Evolutionary conservation across 2,329 filamentous ascomycete genomes (phyloP).

Genomic region (Cryphonectria naterciae): DNA sequence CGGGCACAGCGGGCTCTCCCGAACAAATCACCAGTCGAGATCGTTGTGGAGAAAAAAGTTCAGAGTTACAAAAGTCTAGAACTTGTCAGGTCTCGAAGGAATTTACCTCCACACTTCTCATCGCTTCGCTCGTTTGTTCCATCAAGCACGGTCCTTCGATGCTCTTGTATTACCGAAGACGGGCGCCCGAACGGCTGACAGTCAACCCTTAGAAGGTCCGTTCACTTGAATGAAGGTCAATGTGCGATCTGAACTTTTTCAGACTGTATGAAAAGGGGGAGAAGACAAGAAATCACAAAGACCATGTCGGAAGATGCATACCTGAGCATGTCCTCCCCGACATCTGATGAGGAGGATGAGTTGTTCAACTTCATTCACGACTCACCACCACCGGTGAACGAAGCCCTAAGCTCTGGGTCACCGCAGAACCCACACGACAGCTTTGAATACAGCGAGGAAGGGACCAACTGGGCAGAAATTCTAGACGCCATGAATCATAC

Average conservation of each 20-base stretch:
- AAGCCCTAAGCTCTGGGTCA: neutral
- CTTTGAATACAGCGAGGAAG: neutral
- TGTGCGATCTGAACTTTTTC: neutral
- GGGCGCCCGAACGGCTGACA: neutral
- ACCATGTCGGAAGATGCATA: neutral
- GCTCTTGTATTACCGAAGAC: neutral
- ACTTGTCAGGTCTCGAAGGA: neutral
- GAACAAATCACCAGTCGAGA: neutral
- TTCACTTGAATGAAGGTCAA: neutral
- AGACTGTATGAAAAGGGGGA: neutral
- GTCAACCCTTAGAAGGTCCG: neutral
- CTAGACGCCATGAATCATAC: neutral
- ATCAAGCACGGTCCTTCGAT: neutral
- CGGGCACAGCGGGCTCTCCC: neutral
- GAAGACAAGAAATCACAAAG: neutral
- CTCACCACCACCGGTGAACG: neutral
- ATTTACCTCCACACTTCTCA: neutral
- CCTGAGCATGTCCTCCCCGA: neutral
- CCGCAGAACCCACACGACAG: neutral
- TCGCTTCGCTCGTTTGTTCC: neutral
- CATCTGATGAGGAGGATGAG: neutral
- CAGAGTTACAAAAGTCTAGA: neutral
- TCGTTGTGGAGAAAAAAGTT: neutral
- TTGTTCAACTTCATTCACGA: neutral
- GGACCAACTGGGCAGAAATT: neutral